A percentile compares a stretch with the other conserved stretches of the same genome.
phyloP scores from a whole-genome alignment of 2,329 filamentous ascomycete genomes.

The Stemphylium vesicarium region DNA sequence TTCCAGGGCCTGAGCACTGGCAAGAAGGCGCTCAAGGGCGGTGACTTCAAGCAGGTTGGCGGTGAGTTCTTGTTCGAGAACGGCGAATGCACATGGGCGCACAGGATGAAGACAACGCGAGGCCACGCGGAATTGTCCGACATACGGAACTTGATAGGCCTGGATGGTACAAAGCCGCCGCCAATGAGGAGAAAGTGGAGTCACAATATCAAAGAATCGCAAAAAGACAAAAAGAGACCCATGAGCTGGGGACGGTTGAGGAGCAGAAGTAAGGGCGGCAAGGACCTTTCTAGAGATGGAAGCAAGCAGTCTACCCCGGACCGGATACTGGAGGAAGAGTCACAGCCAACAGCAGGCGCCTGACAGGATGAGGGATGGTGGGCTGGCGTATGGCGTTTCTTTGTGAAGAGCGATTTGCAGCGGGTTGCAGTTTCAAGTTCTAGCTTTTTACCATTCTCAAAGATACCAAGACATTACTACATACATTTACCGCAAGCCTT shows the following conservation, averaged over 20 bases:
- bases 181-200: constrained; percentile 45
- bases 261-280: constrained; percentile 34
- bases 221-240: constrained; percentile 31
- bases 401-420: background rate
- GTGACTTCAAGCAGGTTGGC: constrained; percentile 72
- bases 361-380: constrained; percentile 5
- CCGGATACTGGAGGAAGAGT: constrained; percentile 28
- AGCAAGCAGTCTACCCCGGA: constrained; percentile 29
- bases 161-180: constrained; percentile 37
- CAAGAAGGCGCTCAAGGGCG: constrained; percentile 66
- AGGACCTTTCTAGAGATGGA: constrained; percentile 17
- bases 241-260: constrained; percentile 36
- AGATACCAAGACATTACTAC: constrained; percentile 4
- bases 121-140: constrained; percentile 77
- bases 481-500: no score
- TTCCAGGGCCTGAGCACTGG: constrained; percentile 67
- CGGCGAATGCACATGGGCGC: constrained; percentile 77
- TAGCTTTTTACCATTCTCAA: background rate
- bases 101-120: constrained; percentile 79
- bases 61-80: constrained; percentile 81
- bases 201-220: constrained; percentile 35
- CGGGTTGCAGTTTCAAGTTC: background rate
- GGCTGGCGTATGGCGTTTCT: background rate
- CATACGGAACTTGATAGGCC: constrained; percentile 67
- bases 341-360: constrained; percentile 13